These are phyloP conservation scores for Fusarium verrucosum DNA, from an alignment of 2,329 filamentous ascomycete species.

Conservation along the genomic window DNA sequence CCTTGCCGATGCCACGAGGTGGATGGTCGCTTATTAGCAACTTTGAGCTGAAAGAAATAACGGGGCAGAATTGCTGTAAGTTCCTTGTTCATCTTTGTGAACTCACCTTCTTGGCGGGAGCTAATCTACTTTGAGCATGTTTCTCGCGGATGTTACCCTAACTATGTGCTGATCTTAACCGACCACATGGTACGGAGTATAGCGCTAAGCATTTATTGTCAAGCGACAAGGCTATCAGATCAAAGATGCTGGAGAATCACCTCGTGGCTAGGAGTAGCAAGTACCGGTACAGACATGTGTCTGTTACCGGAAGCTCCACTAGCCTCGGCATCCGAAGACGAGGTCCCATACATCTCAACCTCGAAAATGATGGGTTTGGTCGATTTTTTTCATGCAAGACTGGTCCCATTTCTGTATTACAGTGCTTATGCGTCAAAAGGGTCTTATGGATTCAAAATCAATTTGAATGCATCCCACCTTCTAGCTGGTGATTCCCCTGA, in stretches of 20 bases:
- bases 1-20: slow-evolving; percentile 37
- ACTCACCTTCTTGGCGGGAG: slow-evolving; percentile 6
- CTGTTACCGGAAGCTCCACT: slow-evolving; percentile 20
- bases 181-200: slow-evolving; percentile 11
- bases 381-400: slow-evolving; percentile 3
- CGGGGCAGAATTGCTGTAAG: slow-evolving; percentile 14
- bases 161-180: slow-evolving; percentile 1
- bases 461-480: background rate
- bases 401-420: slow-evolving; percentile 2
- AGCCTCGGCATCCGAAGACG: slow-evolving; percentile 32
- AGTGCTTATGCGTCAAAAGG: background rate
- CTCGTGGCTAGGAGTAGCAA: background rate
- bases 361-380: slow-evolving; percentile 1
- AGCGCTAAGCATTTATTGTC: slow-evolving; percentile 3
- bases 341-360: slow-evolving; percentile 14
- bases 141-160: slow-evolving; percentile 6
- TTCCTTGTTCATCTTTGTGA: slow-evolving; percentile 3
- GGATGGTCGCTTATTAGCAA: slow-evolving; percentile 34
- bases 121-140: slow-evolving; percentile 17
- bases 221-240: slow-evolving; percentile 10
- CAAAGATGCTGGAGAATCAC: slow-evolving; percentile 12
- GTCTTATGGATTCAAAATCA: background rate
- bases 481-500: background rate
- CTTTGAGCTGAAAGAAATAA: slow-evolving; percentile 23
- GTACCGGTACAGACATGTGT: slow-evolving; percentile 4